These are phyloP conservation scores for Suillus paluster DNA, from an alignment of 768 basidiomycete genomes.

Conservation along the genomic window DNA sequence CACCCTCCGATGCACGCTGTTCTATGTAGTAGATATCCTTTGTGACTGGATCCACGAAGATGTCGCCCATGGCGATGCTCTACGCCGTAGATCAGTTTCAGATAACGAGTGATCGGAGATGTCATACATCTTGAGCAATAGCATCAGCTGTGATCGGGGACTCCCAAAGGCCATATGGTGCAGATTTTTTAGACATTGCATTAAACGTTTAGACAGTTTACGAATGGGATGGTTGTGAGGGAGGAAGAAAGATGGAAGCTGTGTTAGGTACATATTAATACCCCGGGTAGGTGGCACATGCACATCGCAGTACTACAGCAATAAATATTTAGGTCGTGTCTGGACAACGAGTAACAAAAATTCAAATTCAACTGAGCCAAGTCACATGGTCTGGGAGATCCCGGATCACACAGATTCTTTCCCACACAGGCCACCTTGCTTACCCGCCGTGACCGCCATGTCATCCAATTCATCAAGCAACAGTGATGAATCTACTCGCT, in stretches of 20 bases:
- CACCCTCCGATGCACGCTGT: slow-evolving; percentile 57
- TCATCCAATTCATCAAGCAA: too few species aligned
- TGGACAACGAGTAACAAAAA: too few species aligned
- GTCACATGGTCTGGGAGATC: too few species aligned
- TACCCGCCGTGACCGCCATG: too few species aligned
- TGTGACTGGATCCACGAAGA: slow-evolving; percentile 57
- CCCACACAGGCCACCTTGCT: too few species aligned
- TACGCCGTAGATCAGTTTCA: slow-evolving; percentile 15
- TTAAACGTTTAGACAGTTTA: not conserved
- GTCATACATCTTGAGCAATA: slow-evolving; percentile 50
- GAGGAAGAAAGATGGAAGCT: not conserved
- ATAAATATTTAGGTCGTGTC: too few species aligned
- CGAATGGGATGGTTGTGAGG: not conserved
- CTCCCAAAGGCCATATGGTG: slow-evolving; percentile 67
- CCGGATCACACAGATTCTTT: too few species aligned
- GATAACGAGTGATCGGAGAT: not conserved
- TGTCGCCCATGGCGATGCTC: slow-evolving; percentile 41
- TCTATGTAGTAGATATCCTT: slow-evolving; percentile 60
- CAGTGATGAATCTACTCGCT: too few species aligned
- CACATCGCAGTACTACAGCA: not conserved
- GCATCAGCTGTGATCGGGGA: slow-evolving; percentile 59
- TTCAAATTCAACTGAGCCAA: too few species aligned
- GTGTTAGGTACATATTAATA: not conserved
- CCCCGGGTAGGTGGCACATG: not conserved
- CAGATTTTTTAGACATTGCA: slow-evolving; percentile 27